Evolutionary conservation across 2,329 filamentous ascomycete genomes (phyloP), one percentile per base, ranked within the genome.

Genomic region (Pestalotiopsis sp.): DNA sequence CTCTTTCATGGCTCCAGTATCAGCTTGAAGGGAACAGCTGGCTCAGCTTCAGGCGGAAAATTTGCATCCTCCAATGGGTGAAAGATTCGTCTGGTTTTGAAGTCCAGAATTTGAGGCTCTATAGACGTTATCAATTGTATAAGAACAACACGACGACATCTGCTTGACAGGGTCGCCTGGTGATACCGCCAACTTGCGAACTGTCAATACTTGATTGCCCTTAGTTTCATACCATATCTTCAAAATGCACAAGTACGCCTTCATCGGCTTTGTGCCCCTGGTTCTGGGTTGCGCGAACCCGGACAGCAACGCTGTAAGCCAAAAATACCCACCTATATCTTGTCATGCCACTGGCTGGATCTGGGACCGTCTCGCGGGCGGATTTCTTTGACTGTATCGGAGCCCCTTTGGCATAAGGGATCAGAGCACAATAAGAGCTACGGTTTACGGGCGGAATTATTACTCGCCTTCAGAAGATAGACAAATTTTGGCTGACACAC

Each of bases 221-320:
- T 36, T 36, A 36, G 7, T 7, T 36, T 36, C 2, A 2, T 9
- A 17, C 13, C 40, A 23, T 20, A 49, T 14, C 14, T 6, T 66
- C 20, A 66, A 61, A 14, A 67, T 67, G 57, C 23, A 36, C 25
- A 52, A 40, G 14, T 67, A 63, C 58, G 41, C 45, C n/a, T 2
- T 63, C 23, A 2, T 67, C 25, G 45, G 40, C 38, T 58, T 67
- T 41, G 17, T 67, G 7, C 66, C 66, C 12, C 2, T 63, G 13
- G 66, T 57, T 4, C 25, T 67, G 40, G 58, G 66, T 23, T 67
- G 66, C 25, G 17, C 66, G 3, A 67, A 67, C 66, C 66, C 66
- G 17, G 66, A 67, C n/a, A 49, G 57, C 25, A 38, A 67, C 58
- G 40, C 40, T 25, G 31, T 36, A 36, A 36, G 31, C 31, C 7